Base-by-base conservation (phyloP, 2,329 filamentous ascomycete species). In the Aureobasidium zeae region DNA sequence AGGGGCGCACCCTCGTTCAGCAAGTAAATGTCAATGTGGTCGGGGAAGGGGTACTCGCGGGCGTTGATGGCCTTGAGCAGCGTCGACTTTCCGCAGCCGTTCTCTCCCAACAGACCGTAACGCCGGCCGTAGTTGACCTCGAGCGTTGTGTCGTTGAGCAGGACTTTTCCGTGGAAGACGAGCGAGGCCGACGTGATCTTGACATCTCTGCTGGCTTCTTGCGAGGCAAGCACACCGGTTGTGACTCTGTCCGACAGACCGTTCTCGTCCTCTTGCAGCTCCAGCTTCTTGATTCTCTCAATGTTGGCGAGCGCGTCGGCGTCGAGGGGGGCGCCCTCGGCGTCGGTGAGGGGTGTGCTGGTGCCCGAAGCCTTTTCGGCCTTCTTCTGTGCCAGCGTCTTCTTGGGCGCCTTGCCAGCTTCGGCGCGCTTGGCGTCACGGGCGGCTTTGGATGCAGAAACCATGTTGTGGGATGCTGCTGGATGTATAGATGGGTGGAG, bases 31-130 rank as follows among this genome's bases (percentile, higher is more conserved):
- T 98, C 93, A 65, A 98, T 76, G 66, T 95, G 88, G 20, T 94
- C 84, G 49, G 91, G 93, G 61, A 98, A 85, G 51, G 91, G 93
- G 64, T 80, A 98, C 68, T 98, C 93, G 69, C 91, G 84, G 60
- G 80, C 81, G 57, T 83, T 82, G 63, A 98, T 94, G 54, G 91
- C 79, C 73, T 95, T 96, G 62, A 98, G 77, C 24, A 98, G 69
- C n/a, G 91, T 98, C 52, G 85, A 93, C 76, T 98, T 98, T 65
- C 91, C 91, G 68, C 91, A 98, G 53, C 91, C 91, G 82, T 98
- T 98, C 77, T 98, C 91, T 60, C 91, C 91, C 52, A 98, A 72
- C 47, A 98, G 74, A 64, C 91, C 91, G 64, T 98, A 98, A 59
- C 91, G 80, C 58, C 88, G 84, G 53, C 84, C 87, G 63, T 86